Base-by-base conservation (phyloP, 2,329 filamentous ascomycete species). In the Xylariaceae sp. region DNA sequence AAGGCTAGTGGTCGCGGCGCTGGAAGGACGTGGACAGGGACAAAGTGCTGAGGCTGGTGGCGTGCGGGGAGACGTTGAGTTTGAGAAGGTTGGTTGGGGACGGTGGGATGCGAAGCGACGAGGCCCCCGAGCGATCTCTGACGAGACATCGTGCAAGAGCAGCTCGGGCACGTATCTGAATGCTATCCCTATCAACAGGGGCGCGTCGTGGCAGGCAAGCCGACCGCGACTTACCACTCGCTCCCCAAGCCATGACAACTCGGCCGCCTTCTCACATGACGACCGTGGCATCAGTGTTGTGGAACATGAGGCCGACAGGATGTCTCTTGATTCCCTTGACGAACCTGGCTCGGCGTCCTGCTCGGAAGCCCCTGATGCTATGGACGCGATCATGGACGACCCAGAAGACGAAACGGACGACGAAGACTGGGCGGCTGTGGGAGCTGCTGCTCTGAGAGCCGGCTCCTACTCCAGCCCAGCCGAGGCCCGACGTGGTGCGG, bases 1-100 rank as follows among this genome's bases (percentile, higher is more conserved):
- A 68, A 85, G 93, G 73, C 78, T 97, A 60, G 92, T 97, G 4
- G 93, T 97, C n/a, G 89, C 88, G 60, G 93, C 92, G 61, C 77
- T 97, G 66, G 93, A 97, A 77, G 89, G 89, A 68, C 88, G 89
- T 67, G 82, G 83, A 67, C 74, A 71, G 51, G 76, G 77, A 50
- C 78, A 76, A 63, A 82, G 82, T 64, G 75, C 76, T 57, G 81
- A 85, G 64, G 81, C 82, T 60, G 84, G 85, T 62, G 83, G 83
- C 58, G 72, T 82, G 62, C 80, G 87, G 63, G 87, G 87, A 65
- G 87, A 90, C 67, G 87, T 94, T 68, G 82, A 88, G 71, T 97
- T 96, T 72, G 89, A 95, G 74, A 97, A 97, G 80, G 91, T 97
- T 60, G 93, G 93, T 71, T 97, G 93, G 93, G 94, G 94, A 61